phyloP scores from a whole-genome alignment of 2,329 filamentous ascomycete species.

The Fusarium napiforme region DNA sequence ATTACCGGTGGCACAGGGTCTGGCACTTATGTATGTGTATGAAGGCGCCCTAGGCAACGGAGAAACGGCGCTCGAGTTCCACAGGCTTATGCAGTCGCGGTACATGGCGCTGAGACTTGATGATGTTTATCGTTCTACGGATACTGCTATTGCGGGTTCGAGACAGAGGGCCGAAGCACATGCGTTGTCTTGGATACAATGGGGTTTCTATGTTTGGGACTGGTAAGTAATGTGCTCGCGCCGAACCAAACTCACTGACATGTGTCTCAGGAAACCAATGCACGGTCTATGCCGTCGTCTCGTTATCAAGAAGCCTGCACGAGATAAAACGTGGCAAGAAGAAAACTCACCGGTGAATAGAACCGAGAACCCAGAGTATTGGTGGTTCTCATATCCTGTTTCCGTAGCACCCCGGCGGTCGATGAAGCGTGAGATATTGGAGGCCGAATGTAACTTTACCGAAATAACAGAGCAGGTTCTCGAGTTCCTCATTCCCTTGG shows the following conservation, averaged over 20 bases:
- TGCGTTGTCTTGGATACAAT: constrained; percentile 32
- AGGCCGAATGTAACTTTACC: constrained; percentile 20
- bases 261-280: constrained; percentile 27
- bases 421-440: constrained; percentile 26
- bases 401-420: constrained; percentile 9
- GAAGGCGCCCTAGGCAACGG: constrained; percentile 21
- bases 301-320: constrained; percentile 2
- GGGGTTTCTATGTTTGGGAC: constrained; percentile 34
- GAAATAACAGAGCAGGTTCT: constrained; percentile 26
- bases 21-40: constrained; percentile 27
- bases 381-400: constrained; percentile 30
- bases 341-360: constrained; percentile 4
- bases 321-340: constrained; percentile 19
- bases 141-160: constrained; percentile 18
- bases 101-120: constrained; percentile 22
- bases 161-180: constrained; percentile 23
- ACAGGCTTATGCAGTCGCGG: constrained; percentile 24
- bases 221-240: constrained; percentile 2
- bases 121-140: constrained; percentile 13
- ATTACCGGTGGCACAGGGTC: constrained; percentile 12
- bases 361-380: constrained; percentile 18
- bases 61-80: constrained; percentile 3
- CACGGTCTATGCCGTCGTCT: constrained; percentile 21
- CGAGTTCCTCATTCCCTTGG: constrained; percentile 20
- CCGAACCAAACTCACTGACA: not conserved